phyloP scores from a whole-genome alignment of 768 basidiomycete genomes.

The Mycena albidolilacea region DNA sequence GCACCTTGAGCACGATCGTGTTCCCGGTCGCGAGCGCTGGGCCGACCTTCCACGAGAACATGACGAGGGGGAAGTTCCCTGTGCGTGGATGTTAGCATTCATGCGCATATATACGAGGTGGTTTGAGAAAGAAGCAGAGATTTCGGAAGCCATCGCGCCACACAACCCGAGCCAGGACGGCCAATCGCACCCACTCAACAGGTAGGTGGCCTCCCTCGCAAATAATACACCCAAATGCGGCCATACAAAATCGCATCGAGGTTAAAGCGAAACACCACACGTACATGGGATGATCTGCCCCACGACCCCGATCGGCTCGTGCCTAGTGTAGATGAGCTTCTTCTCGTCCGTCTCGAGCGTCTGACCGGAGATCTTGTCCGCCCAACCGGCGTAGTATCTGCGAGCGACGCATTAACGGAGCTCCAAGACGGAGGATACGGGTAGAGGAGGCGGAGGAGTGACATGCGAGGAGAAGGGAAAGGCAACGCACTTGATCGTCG shows the following conservation, averaged over 20 bases:
- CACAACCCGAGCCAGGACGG: no score
- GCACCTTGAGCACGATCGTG: constrained; percentile 74
- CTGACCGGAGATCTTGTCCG: constrained; percentile 87
- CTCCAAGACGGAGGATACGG: no score
- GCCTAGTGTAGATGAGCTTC: constrained; percentile 78
- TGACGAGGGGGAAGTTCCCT: constrained; percentile 46
- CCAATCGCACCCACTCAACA: no score
- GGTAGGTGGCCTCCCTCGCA: no score
- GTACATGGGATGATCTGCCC: constrained; percentile 78
- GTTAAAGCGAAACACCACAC: constrained; percentile 43
- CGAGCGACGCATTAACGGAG: no score
- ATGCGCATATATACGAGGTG: no score
- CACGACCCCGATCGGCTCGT: constrained; percentile 74
- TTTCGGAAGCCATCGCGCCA: no score
- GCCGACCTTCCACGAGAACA: constrained; percentile 78
- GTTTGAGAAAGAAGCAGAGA: no score
- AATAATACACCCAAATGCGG: no score
- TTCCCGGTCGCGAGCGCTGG: constrained; percentile 87
- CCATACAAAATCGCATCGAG: no score
- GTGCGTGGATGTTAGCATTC: constrained; percentile 25
- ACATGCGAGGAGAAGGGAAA: no score
- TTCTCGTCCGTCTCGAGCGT: constrained; percentile 76
- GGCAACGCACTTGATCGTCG: constrained; percentile 54
- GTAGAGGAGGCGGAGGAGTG: no score
- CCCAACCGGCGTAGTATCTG: constrained; percentile 91